Evolutionary conservation across 2,329 filamentous ascomycete genomes (phyloP).

Genomic region (Penicillium sp.): DNA sequence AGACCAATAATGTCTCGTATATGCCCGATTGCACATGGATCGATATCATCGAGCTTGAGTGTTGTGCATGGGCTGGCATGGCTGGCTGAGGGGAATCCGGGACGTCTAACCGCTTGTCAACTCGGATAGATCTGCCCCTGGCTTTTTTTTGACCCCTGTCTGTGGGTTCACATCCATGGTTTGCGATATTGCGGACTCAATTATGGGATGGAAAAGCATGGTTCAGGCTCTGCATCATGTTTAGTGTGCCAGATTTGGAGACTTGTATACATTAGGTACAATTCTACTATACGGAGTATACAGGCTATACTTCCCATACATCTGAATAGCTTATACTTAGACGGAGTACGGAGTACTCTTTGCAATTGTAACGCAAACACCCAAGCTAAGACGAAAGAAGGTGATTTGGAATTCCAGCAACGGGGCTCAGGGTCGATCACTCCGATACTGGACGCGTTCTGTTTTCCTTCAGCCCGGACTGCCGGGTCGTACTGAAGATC

Average conservation of each 20-base stretch:
- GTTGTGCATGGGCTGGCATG: slow-evolving; percentile 21
- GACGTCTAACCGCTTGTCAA: slow-evolving; percentile 26
- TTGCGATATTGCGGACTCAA: neutral
- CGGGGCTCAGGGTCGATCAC: slow-evolving; percentile 31
- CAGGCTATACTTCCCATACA: too few species aligned
- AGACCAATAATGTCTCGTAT: slow-evolving; percentile 13
- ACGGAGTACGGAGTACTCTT: neutral
- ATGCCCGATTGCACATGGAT: slow-evolving; percentile 18
- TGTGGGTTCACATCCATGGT: neutral
- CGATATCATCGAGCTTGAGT: slow-evolving; percentile 16
- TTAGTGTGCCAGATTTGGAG: too few species aligned
- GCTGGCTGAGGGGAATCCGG: slow-evolving; percentile 25
- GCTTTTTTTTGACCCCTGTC: slow-evolving; percentile 4
- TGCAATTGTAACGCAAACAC: too few species aligned
- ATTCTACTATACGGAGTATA: neutral
- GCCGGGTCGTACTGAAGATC: slow-evolving; percentile 28
- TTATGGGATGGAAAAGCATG: neutral
- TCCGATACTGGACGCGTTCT: slow-evolving; percentile 21
- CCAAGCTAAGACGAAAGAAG: slow-evolving; percentile 1
- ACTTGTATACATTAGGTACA: neutral
- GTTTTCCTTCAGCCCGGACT: slow-evolving; percentile 25
- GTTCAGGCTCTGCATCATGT: neutral
- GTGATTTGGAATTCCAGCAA: slow-evolving; percentile 31
- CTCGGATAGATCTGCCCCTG: slow-evolving; percentile 21
- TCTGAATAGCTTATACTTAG: neutral